Conservation (phyloP, 495 filamentous ascomycete species). For the Aspergillus carlsbadensis region DNA sequence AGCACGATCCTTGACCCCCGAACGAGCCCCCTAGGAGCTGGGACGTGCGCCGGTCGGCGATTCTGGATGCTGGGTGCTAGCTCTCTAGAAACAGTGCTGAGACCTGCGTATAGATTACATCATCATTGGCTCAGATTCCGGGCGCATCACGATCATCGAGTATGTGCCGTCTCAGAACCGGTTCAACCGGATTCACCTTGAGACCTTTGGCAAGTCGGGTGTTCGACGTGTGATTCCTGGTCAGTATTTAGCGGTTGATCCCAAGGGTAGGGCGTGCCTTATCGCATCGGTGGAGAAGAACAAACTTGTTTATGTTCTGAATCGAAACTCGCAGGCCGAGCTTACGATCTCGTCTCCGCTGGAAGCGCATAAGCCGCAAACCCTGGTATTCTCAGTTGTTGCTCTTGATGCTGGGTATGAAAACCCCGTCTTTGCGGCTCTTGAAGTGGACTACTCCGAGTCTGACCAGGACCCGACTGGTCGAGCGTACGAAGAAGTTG, state of each 20-base stretch:
- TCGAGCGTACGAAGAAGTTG: constrained; percentile 72
- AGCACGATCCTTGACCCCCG: constrained; percentile 44
- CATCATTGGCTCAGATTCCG: constrained; percentile 92
- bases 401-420: constrained; percentile 94
- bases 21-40: constrained; percentile 32
- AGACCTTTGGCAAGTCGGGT: constrained; percentile 98
- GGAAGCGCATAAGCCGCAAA: constrained; percentile 97
- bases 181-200: constrained; percentile 86
- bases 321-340: constrained; percentile 90
- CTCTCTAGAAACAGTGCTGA: constrained; percentile 57
- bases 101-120: constrained; percentile 76
- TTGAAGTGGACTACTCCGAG: constrained; percentile 92
- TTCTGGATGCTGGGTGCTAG: constrained; percentile 32
- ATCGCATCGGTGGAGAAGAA: constrained; percentile 97
- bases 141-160: constrained; percentile 90
- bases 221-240: constrained; percentile 90
- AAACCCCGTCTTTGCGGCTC: constrained; percentile 90
- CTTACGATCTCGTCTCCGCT: constrained; percentile 94
- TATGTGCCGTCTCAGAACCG: constrained; percentile 84
- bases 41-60: constrained; percentile 47
- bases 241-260: constrained; percentile 91
- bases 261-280: constrained; percentile 91
- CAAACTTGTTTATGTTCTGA: constrained; percentile 98
- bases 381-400: constrained; percentile 80
- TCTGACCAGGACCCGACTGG: constrained; percentile 89